Evolutionary conservation across 1,284 basidiomycete species (phyloP).

Genomic region (Ceratobasidium sp.): DNA sequence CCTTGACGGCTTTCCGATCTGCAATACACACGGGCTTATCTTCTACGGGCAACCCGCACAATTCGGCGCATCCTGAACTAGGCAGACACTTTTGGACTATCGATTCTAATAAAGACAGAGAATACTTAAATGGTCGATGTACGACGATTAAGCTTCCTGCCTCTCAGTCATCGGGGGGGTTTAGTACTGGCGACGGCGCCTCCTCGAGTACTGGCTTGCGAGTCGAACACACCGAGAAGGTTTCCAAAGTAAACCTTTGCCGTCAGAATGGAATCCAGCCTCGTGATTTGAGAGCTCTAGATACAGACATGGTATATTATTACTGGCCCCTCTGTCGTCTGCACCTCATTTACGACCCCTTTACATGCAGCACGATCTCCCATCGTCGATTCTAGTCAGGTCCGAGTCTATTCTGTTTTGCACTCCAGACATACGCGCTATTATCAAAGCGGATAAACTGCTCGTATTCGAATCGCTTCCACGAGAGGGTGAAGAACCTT

Average conservation of each 20-base stretch:
- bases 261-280: conserved; percentile 46
- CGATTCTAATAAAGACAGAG: conserved; percentile 27
- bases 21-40: conserved; percentile 20
- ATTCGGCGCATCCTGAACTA: background rate
- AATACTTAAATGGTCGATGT: conserved; percentile 37
- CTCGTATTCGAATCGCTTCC: conserved; percentile 44
- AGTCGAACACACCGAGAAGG: conserved; percentile 31
- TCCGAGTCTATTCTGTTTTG: conserved; percentile 46
- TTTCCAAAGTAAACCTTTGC: conserved; percentile 45
- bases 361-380: conserved; percentile 43
- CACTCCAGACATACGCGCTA: conserved; percentile 42
- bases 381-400: conserved; percentile 42
- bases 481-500: background rate
- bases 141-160: conserved; percentile 36
- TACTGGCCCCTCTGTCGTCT: background rate
- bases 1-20: background rate
- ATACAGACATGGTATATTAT: conserved; percentile 43
- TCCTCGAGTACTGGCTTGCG: background rate
- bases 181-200: background rate
- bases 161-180: background rate
- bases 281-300: conserved; percentile 44
- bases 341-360: background rate
- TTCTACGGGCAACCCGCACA: background rate
- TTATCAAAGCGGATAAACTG: conserved; percentile 45
- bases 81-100: conserved; percentile 20